A percentile compares a stretch with the other conserved stretches of the same genome.
Conservation (phyloP, 2,329 filamentous ascomycete genomes). For the Chalaropsis thielavioides region DNA sequence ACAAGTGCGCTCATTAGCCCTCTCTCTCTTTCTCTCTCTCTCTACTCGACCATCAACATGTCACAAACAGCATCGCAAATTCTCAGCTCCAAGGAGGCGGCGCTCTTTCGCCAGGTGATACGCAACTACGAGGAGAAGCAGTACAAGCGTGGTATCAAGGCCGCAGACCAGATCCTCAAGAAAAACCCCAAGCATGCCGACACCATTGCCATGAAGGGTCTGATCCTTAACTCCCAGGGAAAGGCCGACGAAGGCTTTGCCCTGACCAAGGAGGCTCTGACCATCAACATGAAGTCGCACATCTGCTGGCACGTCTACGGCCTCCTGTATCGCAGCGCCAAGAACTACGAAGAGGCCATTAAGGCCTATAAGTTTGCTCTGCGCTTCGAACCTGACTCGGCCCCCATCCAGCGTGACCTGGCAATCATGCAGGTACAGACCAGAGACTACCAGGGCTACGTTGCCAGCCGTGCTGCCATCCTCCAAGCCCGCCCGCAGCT, state of each 20-base stretch:
- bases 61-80: conserved; percentile 38
- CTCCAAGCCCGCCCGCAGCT: conserved; percentile 67
- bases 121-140: conserved; percentile 97
- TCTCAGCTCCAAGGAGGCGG: conserved; percentile 72
- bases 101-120: conserved; percentile 88
- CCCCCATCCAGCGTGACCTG: conserved; percentile 86
- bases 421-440: conserved; percentile 91
- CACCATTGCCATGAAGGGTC: conserved; percentile 95
- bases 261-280: conserved; percentile 80
- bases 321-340: conserved; percentile 77
- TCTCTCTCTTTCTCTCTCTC: no score
- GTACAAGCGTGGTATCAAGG: conserved; percentile 88
- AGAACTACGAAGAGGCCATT: conserved; percentile 98
- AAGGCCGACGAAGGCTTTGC: conserved; percentile 90
- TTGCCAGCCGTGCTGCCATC: conserved; percentile 79
- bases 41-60: conserved; percentile 32
- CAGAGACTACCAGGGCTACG: conserved; percentile 86
- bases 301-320: conserved; percentile 99
- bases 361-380: conserved; percentile 97
- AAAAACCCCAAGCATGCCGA: conserved; percentile 95
- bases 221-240: conserved; percentile 86
- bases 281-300: conserved; percentile 96
- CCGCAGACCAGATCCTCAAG: conserved; percentile 87
- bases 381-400: conserved; percentile 81
- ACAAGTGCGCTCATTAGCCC: background rate